phyloP scores from a whole-genome alignment of 73 alveolate genomes.

The Urostyla sp. region DNA sequence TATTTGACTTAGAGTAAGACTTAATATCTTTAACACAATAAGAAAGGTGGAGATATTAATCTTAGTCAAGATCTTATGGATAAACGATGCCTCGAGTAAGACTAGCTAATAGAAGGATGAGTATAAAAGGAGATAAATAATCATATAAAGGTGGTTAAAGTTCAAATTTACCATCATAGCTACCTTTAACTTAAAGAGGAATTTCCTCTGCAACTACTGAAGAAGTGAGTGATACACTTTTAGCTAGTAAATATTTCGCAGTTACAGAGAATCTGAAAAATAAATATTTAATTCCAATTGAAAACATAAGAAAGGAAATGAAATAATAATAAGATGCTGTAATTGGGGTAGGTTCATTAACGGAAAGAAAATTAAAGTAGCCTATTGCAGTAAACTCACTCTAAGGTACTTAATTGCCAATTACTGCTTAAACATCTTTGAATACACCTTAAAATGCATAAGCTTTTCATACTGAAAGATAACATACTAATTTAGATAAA shows the following conservation, averaged over 20 bases:
- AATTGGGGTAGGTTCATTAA: background rate
- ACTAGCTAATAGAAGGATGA: background rate
- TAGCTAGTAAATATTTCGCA: background rate
- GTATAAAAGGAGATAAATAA: background rate
- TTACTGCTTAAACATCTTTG: too few species aligned
- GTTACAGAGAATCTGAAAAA: conserved; percentile 16
- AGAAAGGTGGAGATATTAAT: background rate
- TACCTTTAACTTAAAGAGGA: background rate
- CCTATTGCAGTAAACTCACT: too few species aligned
- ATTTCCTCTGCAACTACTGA: conserved; percentile 1
- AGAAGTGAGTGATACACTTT: conserved; percentile 19
- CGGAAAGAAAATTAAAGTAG: too few species aligned
- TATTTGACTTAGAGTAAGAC: conserved; percentile 50
- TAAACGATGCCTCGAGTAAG: background rate
- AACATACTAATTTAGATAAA: background rate
- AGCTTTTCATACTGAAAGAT: conserved; percentile 20
- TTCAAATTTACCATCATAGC: background rate
- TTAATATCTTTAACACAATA: background rate
- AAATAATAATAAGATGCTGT: background rate
- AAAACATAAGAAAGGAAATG: background rate
- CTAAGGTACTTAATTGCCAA: too few species aligned
- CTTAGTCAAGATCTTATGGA: background rate
- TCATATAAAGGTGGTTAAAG: background rate
- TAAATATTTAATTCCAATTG: conserved; percentile 17
- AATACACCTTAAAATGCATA: background rate